phyloP scores from a whole-genome alignment of 2,329 filamentous ascomycete species.

The Exophiala mesophila region DNA sequence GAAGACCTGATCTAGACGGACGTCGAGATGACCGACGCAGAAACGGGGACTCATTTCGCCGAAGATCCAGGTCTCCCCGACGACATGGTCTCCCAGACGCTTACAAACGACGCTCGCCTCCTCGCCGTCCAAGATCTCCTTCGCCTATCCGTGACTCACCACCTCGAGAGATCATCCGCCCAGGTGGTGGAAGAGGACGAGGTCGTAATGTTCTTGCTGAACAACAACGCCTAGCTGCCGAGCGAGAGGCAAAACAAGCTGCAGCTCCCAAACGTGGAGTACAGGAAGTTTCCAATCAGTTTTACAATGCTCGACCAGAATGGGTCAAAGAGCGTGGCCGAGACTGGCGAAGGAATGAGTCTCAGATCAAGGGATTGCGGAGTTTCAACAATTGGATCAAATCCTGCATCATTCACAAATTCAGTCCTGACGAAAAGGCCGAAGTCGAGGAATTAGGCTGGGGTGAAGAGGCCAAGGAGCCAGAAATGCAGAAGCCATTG shows the following conservation, averaged over 20 bases:
- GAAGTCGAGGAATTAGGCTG: slow-evolving; percentile 45
- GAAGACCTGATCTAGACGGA: slow-evolving; percentile 23
- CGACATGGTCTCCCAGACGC: slow-evolving; percentile 20
- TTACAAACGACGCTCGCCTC: slow-evolving; percentile 28
- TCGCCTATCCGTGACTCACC: slow-evolving; percentile 39
- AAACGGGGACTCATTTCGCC: slow-evolving; percentile 27
- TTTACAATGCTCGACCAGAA: slow-evolving; percentile 95
- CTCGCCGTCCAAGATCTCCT: slow-evolving; percentile 36
- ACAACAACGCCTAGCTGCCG: slow-evolving; percentile 34
- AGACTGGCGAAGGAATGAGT: slow-evolving; percentile 91
- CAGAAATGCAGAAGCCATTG: slow-evolving; percentile 51
- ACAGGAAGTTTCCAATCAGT: slow-evolving; percentile 81
- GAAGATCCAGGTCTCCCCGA: slow-evolving; percentile 21
- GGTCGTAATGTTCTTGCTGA: slow-evolving; percentile 38
- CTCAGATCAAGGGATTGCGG: slow-evolving; percentile 87
- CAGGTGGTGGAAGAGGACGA: slow-evolving; percentile 44
- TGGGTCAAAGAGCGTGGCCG: slow-evolving; percentile 84
- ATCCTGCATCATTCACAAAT: slow-evolving; percentile 94
- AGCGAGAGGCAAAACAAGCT: slow-evolving; percentile 35
- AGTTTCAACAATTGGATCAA: slow-evolving; percentile 99
- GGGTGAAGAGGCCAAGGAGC: slow-evolving; percentile 35
- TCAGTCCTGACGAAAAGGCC: slow-evolving; percentile 69
- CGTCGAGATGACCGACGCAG: slow-evolving; percentile 30
- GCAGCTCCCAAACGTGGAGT: slow-evolving; percentile 51
- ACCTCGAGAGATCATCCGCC: slow-evolving; percentile 41